Conservation (phyloP, 2,329 filamentous ascomycete species). For the Grosmannia huntii region DNA sequence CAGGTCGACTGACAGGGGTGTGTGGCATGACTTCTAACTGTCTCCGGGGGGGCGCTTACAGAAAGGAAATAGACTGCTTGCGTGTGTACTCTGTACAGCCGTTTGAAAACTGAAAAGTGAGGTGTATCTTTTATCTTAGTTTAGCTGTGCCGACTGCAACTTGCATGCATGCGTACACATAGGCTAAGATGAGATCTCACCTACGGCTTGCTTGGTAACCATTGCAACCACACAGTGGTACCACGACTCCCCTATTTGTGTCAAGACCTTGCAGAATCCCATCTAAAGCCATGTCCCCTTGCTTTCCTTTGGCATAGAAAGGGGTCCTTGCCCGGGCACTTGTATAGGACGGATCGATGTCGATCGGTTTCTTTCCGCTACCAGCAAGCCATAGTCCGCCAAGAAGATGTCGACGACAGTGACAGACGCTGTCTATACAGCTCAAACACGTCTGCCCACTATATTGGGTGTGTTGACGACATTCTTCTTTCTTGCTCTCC, state of each 20-base stretch:
- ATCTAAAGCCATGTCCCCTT: not conserved
- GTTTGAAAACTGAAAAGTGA: no score
- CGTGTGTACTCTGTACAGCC: no score
- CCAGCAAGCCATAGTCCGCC: not conserved
- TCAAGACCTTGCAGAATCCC: not conserved
- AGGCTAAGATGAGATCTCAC: no score
- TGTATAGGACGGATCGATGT: not conserved
- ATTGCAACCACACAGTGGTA: no score
- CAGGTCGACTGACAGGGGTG: no score
- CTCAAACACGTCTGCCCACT: slow-evolving; percentile 15
- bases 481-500: slow-evolving; percentile 1
- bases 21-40: no score
- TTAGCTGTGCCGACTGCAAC: no score
- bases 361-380: not conserved
- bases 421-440: slow-evolving; percentile 9
- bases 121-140: no score
- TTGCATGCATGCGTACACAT: no score
- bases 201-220: no score
- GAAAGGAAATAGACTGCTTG: no score
- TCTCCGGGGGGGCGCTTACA: no score
- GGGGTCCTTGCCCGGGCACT: not conserved
- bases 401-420: not conserved
- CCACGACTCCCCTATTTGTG: not conserved
- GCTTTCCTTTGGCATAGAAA: not conserved
- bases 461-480: slow-evolving; percentile 12